These are phyloP conservation scores for Plasmopara viticola DNA, from an alignment of 352 stramenopile species.

Conservation along the genomic window DNA sequence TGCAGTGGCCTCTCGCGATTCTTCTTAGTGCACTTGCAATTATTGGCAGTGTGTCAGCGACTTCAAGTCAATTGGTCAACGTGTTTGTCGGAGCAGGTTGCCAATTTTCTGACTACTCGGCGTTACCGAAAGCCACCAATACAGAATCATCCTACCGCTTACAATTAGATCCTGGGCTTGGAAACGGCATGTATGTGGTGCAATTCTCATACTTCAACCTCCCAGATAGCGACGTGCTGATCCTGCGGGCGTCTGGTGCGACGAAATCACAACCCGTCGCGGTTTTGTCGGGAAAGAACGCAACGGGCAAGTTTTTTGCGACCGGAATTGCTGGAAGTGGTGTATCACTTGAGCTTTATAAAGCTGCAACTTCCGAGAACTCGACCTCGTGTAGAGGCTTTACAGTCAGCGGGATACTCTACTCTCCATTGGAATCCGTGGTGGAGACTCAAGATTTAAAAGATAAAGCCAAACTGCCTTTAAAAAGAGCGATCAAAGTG, in stretches of 20 bases:
- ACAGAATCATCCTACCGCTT: conserved; percentile 36
- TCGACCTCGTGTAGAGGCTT: conserved; percentile 40
- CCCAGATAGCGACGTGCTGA: conserved; percentile 39
- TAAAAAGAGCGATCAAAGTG: conserved; percentile 10
- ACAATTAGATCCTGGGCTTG: conserved; percentile 39
- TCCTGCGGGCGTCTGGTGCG: conserved; percentile 31
- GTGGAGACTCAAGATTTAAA: conserved; percentile 17
- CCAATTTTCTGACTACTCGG: conserved; percentile 47
- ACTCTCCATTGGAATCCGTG: conserved; percentile 29
- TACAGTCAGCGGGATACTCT: conserved; percentile 42
- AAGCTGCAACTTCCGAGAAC: conserved; percentile 1
- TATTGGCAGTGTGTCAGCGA: conserved; percentile 4
- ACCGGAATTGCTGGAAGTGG: conserved; percentile 34
- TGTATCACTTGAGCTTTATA: conserved; percentile 36
- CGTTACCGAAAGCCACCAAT: conserved; percentile 15
- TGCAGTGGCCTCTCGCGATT: conserved; percentile 13
- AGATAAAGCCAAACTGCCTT: conserved; percentile 17
- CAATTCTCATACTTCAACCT: conserved; percentile 54
- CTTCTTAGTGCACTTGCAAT: conserved; percentile 12
- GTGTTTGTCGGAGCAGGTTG: conserved; percentile 43
- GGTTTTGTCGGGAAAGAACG: conserved; percentile 38
- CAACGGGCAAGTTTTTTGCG: conserved; percentile 51
- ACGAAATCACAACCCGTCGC: conserved; percentile 4
- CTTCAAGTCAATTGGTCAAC: conserved; percentile 15
- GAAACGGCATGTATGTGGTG: conserved; percentile 50